Base-by-base conservation (phyloP, 1,284 basidiomycete genomes). In the Xanthoconium separans region DNA sequence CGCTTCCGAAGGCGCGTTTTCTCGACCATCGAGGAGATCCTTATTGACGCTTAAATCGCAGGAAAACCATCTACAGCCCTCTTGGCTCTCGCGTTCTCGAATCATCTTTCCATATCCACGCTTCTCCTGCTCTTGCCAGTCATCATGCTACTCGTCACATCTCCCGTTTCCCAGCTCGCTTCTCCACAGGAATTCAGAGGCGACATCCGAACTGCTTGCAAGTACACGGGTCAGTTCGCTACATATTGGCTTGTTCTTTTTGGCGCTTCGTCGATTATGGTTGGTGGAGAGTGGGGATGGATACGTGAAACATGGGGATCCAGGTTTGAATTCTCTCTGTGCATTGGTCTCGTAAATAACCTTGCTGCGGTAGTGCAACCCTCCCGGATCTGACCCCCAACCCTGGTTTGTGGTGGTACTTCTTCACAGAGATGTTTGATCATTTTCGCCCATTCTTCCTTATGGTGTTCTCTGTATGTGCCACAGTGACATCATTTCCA, bases 381-480 rank as follows among this genome's bases (percentile, higher is more conserved):
- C 82, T 95, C 8, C 87, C 89, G 4, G 94, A 96, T 68, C 73
- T 98, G 51, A 93, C 93, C 6, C 97, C 97, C 0, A 98, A 96
- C 64, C 85, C 93, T 9, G 96, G 96, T 4, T 75, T 98, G 37
- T 95, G 93, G 88, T 99, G 97, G 97, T 99, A 99, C 74, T 98
- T 98, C 75, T 98, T 98, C 74, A 98, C 95, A 13, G 95, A 99
- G 70, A 98, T 98, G 89, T 99, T 99, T 64, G 95, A 98, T 66
- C 92, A 99, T 71, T 99, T 98, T 76, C 80, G 95, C 31, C 82
- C 87, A 3, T 98, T 98, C 75, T 99, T 98, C 78, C 76, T 97
- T 18, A 89, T 95, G 77, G 91, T 92, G n/a, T 98, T 98, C 72
- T 93, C 92, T 41, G 92, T 93, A 63, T 43, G 85, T 71, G 30